Conservation (phyloP, 192 early-diverging fungal genomes). For the Dissophora globulifera region DNA sequence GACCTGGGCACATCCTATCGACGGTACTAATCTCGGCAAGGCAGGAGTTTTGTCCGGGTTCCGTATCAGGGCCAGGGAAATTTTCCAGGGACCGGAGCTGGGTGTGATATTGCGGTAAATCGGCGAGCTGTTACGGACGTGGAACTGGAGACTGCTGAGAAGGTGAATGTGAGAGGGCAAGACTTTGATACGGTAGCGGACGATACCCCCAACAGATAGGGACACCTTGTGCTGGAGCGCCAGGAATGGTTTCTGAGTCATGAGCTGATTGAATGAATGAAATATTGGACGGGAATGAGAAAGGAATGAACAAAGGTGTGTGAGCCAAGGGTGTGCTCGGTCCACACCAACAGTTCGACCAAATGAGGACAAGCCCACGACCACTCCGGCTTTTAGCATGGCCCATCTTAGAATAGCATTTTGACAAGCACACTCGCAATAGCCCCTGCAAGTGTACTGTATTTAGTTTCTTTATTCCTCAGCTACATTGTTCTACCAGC, state of each 20-base stretch:
- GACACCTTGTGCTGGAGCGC: conserved; percentile 21
- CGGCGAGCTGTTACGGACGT: conserved; percentile 27
- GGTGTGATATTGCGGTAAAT: conserved; percentile 36
- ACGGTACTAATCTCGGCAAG: conserved; percentile 28
- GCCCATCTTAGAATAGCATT: too few relatives aligned
- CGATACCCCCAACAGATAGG: conserved; percentile 42
- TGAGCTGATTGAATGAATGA: conserved; percentile 17
- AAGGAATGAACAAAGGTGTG: background rate
- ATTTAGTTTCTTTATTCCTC: conserved; percentile 3
- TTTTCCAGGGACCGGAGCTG: conserved; percentile 46
- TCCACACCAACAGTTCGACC: too few relatives aligned
- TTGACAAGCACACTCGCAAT: too few relatives aligned
- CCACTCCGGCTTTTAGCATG: too few relatives aligned
- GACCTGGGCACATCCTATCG: conserved; percentile 39
- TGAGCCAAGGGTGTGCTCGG: too few relatives aligned
- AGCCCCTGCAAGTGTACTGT: too few relatives aligned
- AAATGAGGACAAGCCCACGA: too few relatives aligned
- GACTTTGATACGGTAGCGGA: conserved; percentile 41
- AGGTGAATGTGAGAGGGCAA: background rate
- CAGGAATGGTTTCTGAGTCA: conserved; percentile 25
- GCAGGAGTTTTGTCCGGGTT: conserved; percentile 31
- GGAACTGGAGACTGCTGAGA: conserved; percentile 28
- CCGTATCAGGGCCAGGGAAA: conserved; percentile 20
- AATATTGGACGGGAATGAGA: background rate
- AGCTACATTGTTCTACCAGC: background rate